Percentiles rank a stretch among this genome's conserved stretches.
Evolutionary conservation across 352 stramenopile genomes (phyloP).

Genomic region (Phytophthora boehmeriae): DNA sequence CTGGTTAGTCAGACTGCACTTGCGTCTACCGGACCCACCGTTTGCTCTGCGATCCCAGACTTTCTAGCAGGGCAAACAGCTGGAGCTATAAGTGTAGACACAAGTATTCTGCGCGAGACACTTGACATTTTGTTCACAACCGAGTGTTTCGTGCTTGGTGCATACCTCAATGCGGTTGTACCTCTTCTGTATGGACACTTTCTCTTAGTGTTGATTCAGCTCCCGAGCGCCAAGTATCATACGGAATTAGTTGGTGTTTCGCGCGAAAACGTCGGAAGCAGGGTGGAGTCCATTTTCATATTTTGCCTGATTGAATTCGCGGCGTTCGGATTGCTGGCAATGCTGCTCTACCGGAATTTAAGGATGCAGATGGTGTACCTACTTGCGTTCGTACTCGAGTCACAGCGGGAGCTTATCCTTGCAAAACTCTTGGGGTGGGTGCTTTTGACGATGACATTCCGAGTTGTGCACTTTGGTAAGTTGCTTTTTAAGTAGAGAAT

Average conservation of each 20-base stretch:
- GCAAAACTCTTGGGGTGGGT: constrained; percentile 35
- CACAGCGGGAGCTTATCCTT: constrained; percentile 25
- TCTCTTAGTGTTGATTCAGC: constrained; percentile 13
- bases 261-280: background rate
- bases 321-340: background rate
- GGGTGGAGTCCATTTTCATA: background rate
- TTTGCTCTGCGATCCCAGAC: too few species aligned
- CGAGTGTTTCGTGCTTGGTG: constrained; percentile 37
- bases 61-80: background rate
- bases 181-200: constrained; percentile 28
- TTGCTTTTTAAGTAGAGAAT: too few species aligned
- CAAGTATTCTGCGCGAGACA: background rate
- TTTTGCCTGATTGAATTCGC: background rate
- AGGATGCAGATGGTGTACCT: constrained; percentile 32
- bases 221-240: constrained; percentile 32
- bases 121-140: constrained; percentile 12
- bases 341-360: constrained; percentile 13
- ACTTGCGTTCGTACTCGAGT: constrained; percentile 42
- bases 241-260: constrained; percentile 19
- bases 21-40: too few species aligned
- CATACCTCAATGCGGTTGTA: constrained; percentile 35
- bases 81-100: background rate
- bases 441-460: constrained; percentile 26
- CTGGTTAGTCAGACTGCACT: too few species aligned
- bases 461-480: constrained; percentile 30